These are phyloP conservation scores for Chrysanthemum lavandulifolium DNA, from an alignment of 129 eudicot genomes.

Conservation along the genomic window DNA sequence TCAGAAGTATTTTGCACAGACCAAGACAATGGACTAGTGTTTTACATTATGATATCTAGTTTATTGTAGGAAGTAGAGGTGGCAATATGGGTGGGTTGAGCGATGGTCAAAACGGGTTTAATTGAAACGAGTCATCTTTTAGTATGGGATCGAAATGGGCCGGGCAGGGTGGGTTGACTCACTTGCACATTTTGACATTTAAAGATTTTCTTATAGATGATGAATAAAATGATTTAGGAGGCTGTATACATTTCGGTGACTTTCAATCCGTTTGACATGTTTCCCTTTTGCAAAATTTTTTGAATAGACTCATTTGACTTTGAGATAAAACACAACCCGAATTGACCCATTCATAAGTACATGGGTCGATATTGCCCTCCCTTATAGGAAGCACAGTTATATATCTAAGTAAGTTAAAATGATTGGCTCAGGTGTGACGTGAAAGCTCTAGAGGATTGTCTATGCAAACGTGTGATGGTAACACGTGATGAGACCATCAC, in stretches of 20 bases:
- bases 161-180: not conserved
- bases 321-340: not conserved
- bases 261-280: not conserved
- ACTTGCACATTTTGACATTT: not conserved
- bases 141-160: too few species aligned
- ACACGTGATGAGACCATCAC: conserved; percentile 93
- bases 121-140: not conserved
- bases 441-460: conserved; percentile 80
- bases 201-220: too few species aligned
- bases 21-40: not conserved
- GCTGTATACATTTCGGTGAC: not conserved
- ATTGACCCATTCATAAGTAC: not conserved
- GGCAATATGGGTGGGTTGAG: not conserved
- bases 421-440: conserved; percentile 70
- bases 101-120: not conserved
- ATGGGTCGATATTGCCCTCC: not conserved
- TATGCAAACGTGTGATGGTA: conserved; percentile 78
- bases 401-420: not conserved
- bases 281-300: not conserved
- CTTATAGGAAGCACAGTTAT: conserved; percentile 9
- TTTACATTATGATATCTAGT: not conserved
- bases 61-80: not conserved
- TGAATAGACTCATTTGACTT: not conserved
- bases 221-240: not conserved
- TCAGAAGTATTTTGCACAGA: conserved; percentile 6